Evolutionary conservation across 257 asterid genomes (phyloP).

Genomic region (Primulina tabacum): DNA sequence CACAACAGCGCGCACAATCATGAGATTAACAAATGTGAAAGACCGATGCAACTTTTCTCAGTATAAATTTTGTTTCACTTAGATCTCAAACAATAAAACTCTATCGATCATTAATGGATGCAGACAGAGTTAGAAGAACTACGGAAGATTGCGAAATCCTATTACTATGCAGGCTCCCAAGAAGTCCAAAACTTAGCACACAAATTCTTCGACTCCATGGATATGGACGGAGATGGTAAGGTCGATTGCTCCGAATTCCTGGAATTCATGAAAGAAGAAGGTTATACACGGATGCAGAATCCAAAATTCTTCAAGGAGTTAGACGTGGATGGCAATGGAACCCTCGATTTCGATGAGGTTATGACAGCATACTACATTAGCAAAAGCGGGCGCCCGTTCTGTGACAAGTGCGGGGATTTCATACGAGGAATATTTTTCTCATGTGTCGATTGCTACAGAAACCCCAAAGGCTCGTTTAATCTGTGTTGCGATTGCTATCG

Average conservation of each 20-base stretch:
- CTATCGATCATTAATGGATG: background rate
- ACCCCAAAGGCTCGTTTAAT: background rate
- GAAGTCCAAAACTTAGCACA: slow-evolving; percentile 26
- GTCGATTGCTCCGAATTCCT: slow-evolving; percentile 25
- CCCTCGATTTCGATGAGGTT: slow-evolving; percentile 30
- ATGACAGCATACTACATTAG: slow-evolving; percentile 30
- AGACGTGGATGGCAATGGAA: slow-evolving; percentile 23
- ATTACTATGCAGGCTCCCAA: slow-evolving; percentile 27
- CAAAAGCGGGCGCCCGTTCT: slow-evolving; percentile 34
- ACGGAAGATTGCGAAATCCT: slow-evolving; percentile 29
- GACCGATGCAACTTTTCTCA: no score
- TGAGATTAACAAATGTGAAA: no score
- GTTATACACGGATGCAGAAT: slow-evolving; percentile 25
- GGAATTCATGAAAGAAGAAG: slow-evolving; percentile 28
- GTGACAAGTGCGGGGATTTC: slow-evolving; percentile 17
- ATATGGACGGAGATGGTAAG: slow-evolving; percentile 22
- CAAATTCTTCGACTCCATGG: slow-evolving; percentile 24
- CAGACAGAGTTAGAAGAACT: slow-evolving; percentile 23
- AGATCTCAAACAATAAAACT: no score
- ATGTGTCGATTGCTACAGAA: slow-evolving; percentile 28
- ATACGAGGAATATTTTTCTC: slow-evolving; percentile 28
- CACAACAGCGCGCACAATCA: no score
- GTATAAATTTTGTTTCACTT: no score
- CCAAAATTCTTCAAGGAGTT: slow-evolving; percentile 25
- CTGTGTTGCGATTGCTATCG: background rate